Evolutionary conservation across 495 filamentous ascomycete genomes (phyloP).

Genomic region (Penicillium fimorum): DNA sequence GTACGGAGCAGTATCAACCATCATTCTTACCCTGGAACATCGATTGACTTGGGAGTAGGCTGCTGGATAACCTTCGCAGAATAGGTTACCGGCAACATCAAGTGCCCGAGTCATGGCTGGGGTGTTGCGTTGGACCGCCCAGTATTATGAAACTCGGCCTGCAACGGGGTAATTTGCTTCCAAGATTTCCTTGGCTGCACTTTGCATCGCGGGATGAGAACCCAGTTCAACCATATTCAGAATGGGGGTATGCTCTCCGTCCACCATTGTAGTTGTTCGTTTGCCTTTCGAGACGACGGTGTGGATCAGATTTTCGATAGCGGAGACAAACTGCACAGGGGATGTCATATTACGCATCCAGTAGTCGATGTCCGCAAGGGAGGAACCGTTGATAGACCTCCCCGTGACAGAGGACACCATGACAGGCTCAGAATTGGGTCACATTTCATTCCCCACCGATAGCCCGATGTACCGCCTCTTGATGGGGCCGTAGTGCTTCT

Average conservation of each 20-base stretch:
- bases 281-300: not conserved
- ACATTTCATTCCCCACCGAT: no score
- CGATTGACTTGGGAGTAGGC: not conserved
- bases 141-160: no score
- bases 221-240: no score
- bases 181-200: no score
- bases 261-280: not conserved
- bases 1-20: slow-evolving; percentile 28
- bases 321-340: not conserved
- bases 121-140: no score
- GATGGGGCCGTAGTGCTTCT: slow-evolving; percentile 10
- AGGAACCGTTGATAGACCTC: not conserved
- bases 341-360: not conserved
- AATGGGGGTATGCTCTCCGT: not conserved
- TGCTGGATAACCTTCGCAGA: not conserved
- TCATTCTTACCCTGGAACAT: not conserved
- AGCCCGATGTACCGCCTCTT: slow-evolving; percentile 27
- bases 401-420: not conserved
- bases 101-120: no score
- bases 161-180: no score
- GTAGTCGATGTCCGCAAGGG: not conserved
- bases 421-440: not conserved
- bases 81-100: no score
- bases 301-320: not conserved
- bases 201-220: no score